Conservation (phyloP, 768 basidiomycete species). For the Leccinum subgranulosum region DNA sequence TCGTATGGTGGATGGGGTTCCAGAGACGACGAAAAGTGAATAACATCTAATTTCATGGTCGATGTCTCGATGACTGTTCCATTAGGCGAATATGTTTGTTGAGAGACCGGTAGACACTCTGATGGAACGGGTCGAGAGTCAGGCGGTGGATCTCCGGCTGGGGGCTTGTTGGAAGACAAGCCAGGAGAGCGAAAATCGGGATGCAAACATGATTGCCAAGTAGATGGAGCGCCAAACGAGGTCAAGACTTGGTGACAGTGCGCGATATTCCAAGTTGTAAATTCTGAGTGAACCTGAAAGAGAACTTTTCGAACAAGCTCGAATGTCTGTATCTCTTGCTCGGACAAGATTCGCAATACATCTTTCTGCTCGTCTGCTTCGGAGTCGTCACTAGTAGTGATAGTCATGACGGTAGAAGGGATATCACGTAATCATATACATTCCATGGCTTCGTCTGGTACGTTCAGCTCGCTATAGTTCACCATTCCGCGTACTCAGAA, state of each 20-base stretch:
- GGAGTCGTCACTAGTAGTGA: neutral
- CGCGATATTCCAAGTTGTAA: constrained; percentile 15
- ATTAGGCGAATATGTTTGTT: constrained; percentile 15
- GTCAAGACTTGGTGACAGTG: constrained; percentile 13
- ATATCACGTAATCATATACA: constrained; percentile 7
- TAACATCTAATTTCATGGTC: constrained; percentile 13
- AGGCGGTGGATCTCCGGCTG: neutral
- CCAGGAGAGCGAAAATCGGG: constrained; percentile 8
- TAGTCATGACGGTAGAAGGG: neutral
- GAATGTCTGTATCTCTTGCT: neutral
- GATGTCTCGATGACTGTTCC: constrained; percentile 10
- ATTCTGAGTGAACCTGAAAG: constrained; percentile 25
- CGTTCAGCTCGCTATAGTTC: neutral
- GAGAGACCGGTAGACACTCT: constrained; percentile 3
- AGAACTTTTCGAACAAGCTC: constrained; percentile 17
- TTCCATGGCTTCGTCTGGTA: constrained; percentile 27
- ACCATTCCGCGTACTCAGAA: neutral
- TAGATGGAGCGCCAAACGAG: constrained; percentile 14
- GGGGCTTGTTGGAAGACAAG: neutral
- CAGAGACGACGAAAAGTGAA: constrained; percentile 10
- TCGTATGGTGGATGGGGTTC: constrained; percentile 47
- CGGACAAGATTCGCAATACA: constrained; percentile 6
- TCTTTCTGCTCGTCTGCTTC: constrained; percentile 10
- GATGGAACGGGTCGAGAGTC: neutral
- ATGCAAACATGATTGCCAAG: constrained; percentile 13